phyloP scores from a whole-genome alignment of 2,329 filamentous ascomycete species.

The Trichoderma sp. region DNA sequence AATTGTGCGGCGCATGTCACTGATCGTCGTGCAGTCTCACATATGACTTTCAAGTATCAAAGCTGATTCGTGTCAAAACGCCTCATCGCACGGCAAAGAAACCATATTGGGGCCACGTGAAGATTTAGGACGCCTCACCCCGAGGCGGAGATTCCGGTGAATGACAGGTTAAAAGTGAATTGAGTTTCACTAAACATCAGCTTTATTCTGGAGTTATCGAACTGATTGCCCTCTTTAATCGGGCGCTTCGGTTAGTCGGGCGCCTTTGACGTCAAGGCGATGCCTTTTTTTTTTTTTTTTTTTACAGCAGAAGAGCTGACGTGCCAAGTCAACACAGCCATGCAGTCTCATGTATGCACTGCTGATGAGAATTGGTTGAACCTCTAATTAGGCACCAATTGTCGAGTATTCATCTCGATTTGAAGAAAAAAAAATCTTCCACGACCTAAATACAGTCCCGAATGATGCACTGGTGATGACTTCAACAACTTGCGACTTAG shows the following conservation, averaged over 20 bases:
- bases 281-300: too few relatives aligned
- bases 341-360: neutral
- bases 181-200: neutral
- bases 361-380: neutral
- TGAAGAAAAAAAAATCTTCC: neutral
- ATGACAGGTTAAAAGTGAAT: neutral
- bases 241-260: neutral
- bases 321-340: neutral
- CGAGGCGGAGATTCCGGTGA: neutral
- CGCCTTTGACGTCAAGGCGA: conserved; percentile 14
- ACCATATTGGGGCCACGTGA: neutral
- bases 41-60: neutral
- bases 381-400: too few relatives aligned
- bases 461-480: neutral
- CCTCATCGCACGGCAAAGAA: neutral
- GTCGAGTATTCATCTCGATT: neutral
- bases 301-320: neutral
- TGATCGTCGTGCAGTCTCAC: neutral
- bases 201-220: neutral
- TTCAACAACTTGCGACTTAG: neutral
- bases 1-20: conserved; percentile 1
- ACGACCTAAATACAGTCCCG: neutral
- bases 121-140: neutral
- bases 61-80: neutral
- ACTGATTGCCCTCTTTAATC: neutral